phyloP scores from a whole-genome alignment of 2,329 filamentous ascomycete genomes.

The Exutisphaerella laricina region DNA sequence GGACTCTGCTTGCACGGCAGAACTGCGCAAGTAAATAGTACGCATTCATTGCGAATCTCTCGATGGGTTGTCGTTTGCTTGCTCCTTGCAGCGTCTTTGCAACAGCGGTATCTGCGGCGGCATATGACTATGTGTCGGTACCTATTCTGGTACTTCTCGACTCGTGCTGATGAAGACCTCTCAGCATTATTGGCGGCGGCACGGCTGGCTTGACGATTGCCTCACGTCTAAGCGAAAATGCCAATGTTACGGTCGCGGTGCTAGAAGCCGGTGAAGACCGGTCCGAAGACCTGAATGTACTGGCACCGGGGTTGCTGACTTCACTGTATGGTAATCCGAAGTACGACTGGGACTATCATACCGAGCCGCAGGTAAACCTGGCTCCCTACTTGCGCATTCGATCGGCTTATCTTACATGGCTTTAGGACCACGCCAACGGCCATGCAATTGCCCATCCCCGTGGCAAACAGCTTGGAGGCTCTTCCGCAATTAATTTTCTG shows the following conservation, averaged over 20 bases:
- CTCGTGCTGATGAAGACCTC: not conserved
- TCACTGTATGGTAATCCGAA: constrained; percentile 13
- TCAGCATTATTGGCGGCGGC: constrained; percentile 26
- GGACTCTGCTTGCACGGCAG: no score
- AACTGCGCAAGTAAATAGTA: no score
- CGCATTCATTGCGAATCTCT: no score
- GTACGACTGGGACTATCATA: constrained; percentile 19
- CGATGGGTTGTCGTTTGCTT: no score
- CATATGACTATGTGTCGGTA: constrained; percentile 10
- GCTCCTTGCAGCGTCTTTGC: not conserved
- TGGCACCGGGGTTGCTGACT: constrained; percentile 10
- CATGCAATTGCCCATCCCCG: constrained; percentile 15
- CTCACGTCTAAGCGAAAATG: constrained; percentile 24
- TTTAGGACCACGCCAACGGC: constrained; percentile 7
- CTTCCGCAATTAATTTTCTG: constrained; percentile 35
- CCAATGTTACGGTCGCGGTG: constrained; percentile 26
- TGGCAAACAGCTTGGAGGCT: constrained; percentile 37
- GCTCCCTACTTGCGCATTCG: constrained; percentile 21
- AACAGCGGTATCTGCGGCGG: not conserved
- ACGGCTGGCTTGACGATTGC: constrained; percentile 27
- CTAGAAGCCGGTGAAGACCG: constrained; percentile 22
- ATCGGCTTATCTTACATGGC: constrained; percentile 15
- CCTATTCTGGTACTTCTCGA: not conserved
- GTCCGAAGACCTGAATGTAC: constrained; percentile 14
- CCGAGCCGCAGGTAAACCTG: constrained; percentile 8